A percentile compares a stretch with the other conserved stretches of the same genome.
phyloP scores from a whole-genome alignment of 2,329 filamentous ascomycete species.

The Grosmannia clavigera region DNA sequence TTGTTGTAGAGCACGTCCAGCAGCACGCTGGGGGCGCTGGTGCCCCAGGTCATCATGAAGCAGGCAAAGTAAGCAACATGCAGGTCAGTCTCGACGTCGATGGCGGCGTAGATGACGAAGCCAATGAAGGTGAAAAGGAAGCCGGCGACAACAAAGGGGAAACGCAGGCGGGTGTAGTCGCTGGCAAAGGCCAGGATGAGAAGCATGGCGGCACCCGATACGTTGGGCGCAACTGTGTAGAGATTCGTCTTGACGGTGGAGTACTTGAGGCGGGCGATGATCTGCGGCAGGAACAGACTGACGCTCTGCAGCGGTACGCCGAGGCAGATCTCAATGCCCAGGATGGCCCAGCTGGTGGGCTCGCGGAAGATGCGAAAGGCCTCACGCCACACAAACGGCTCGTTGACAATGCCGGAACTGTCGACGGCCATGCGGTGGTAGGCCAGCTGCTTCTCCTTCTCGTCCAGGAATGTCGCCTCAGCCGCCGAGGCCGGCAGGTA shows the following conservation, averaged over 20 bases:
- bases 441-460: conserved; percentile 55
- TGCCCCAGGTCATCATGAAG: conserved; percentile 77
- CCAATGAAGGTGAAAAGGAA: conserved; percentile 65
- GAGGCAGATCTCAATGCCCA: conserved; percentile 45
- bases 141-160: conserved; percentile 62
- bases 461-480: conserved; percentile 47
- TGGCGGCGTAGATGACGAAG: conserved; percentile 60
- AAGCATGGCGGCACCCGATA: conserved; percentile 60
- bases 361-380: conserved; percentile 38
- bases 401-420: conserved; percentile 48
- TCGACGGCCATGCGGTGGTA: conserved; percentile 66
- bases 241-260: conserved; percentile 53
- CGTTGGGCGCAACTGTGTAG: conserved; percentile 71
- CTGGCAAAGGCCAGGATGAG: conserved; percentile 60
- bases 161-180: conserved; percentile 53
- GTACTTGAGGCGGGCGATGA: conserved; percentile 13
- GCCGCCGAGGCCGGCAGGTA: conserved; percentile 55
- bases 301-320: conserved; percentile 46
- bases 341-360: conserved; percentile 35
- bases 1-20: conserved; percentile 60
- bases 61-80: conserved; percentile 61
- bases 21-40: conserved; percentile 60
- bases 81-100: conserved; percentile 49
- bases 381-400: conserved; percentile 38
- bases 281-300: conserved; percentile 13